Evolutionary conservation across 1,284 basidiomycete genomes (phyloP).

Genomic region (Neotropicomus parvogracilis): DNA sequence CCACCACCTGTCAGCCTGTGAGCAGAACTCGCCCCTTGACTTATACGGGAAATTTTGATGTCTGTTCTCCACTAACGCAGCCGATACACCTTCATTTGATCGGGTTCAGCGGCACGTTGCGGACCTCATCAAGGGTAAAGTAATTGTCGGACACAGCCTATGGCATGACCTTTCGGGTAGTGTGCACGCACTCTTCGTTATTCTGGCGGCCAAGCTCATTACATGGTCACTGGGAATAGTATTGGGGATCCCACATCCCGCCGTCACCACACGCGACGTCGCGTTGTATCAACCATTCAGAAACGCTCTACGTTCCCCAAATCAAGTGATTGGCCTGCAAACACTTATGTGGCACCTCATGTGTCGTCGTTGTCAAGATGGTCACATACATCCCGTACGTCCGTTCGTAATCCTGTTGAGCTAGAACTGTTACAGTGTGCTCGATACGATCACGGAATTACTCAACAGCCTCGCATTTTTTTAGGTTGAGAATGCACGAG

Average conservation of each 20-base stretch:
- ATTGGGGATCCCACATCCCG: conserved; percentile 75
- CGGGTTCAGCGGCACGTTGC: conserved; percentile 63
- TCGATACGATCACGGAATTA: conserved; percentile 4
- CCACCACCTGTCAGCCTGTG: conserved; percentile 50
- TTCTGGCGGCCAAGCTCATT: conserved; percentile 15
- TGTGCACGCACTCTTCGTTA: conserved; percentile 17
- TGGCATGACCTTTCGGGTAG: conserved; percentile 77
- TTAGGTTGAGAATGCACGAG: conserved; percentile 75
- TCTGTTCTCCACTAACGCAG: conserved; percentile 17
- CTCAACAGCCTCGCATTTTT: conserved; percentile 15
- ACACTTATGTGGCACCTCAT: conserved; percentile 78
- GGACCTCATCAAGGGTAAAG: conserved; percentile 58
- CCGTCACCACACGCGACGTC: conserved; percentile 76
- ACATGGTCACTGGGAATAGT: conserved; percentile 40
- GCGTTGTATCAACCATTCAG: conserved; percentile 77
- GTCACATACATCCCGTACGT: conserved; percentile 65
- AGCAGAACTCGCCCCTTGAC: conserved; percentile 20
- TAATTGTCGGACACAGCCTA: conserved; percentile 68
- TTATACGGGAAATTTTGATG: conserved; percentile 1
- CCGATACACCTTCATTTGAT: conserved; percentile 42
- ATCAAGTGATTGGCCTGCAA: conserved; percentile 65
- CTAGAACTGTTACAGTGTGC: background rate
- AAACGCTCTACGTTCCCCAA: conserved; percentile 59
- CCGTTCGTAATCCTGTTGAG: conserved; percentile 1
- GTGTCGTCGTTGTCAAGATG: conserved; percentile 69